These are phyloP conservation scores for Nyssa sinensis DNA, from an alignment of 148 eudicot species.

Conservation along the genomic window DNA sequence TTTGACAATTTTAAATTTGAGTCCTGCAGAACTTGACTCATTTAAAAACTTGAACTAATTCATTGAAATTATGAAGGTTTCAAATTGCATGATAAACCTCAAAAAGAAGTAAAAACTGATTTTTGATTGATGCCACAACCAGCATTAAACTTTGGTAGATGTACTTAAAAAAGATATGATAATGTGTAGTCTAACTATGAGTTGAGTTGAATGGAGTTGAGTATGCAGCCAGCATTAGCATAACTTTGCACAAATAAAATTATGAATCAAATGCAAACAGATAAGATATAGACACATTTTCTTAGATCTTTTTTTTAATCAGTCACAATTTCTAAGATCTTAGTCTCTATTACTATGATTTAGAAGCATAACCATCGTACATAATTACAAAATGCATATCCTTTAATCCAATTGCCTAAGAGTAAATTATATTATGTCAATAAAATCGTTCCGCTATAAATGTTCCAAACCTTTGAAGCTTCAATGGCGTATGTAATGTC, in stretches of 20 bases:
- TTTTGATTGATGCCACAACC: neutral
- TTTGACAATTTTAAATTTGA: neutral
- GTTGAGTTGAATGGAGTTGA: too few relatives aligned
- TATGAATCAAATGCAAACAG: neutral
- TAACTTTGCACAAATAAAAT: neutral
- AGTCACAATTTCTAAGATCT: too few relatives aligned
- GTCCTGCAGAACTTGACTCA: neutral
- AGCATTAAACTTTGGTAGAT: too few relatives aligned
- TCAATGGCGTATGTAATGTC: constrained; percentile 76
- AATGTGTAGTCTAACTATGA: too few relatives aligned
- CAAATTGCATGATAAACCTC: neutral
- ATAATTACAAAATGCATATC: neutral
- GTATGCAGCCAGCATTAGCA: neutral
- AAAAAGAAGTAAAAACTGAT: neutral
- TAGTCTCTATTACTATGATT: neutral
- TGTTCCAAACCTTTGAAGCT: constrained; percentile 77
- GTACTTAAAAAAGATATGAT: too few relatives aligned
- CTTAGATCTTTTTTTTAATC: neutral
- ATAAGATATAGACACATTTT: neutral
- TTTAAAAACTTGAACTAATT: neutral
- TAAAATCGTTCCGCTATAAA: neutral
- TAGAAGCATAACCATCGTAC: neutral
- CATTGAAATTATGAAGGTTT: neutral
- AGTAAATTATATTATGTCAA: neutral
- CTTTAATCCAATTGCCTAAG: neutral